A percentile compares a stretch with the other conserved stretches of the same genome.
These are phyloP conservation scores for Xylaria cubensis DNA, from an alignment of 495 filamentous ascomycete genomes.

Conservation along the genomic window DNA sequence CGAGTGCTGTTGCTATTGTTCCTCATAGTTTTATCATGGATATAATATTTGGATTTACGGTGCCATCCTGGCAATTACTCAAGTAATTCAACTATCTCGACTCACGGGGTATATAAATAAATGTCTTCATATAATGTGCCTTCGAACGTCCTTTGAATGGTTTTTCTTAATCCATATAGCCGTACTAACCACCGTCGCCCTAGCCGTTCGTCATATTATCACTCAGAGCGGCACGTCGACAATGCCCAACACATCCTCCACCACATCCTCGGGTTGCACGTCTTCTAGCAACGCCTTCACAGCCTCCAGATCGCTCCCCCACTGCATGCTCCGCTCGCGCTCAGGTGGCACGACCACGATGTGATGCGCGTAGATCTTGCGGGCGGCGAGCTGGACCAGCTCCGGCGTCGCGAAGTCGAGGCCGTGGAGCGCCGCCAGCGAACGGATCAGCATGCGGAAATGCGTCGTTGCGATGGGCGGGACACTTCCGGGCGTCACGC, in stretches of 20 bases:
- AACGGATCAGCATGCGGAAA: conserved; percentile 69
- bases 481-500: conserved; percentile 73
- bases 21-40: background rate
- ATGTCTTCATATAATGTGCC: background rate
- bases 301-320: conserved; percentile 80
- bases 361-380: conserved; percentile 88
- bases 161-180: background rate
- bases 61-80: background rate
- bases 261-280: conserved; percentile 74
- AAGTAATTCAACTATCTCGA: background rate
- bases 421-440: conserved; percentile 83
- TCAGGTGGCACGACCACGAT: conserved; percentile 71
- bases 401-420: conserved; percentile 84
- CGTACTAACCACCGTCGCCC: background rate
- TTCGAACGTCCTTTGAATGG: background rate
- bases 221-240: conserved; percentile 73
- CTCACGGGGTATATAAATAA: conserved; percentile 31
- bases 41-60: background rate
- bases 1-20: background rate
- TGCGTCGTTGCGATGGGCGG: conserved; percentile 79
- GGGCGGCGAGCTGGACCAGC: conserved; percentile 80
- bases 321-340: conserved; percentile 87
- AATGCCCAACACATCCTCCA: conserved; percentile 78
- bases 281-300: conserved; percentile 70
- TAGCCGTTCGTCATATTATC: background rate